Evolutionary conservation across 352 stramenopile genomes (phyloP), one percentile per base, ranked within the genome.

Genomic region (Thalassiosira exigua): DNA sequence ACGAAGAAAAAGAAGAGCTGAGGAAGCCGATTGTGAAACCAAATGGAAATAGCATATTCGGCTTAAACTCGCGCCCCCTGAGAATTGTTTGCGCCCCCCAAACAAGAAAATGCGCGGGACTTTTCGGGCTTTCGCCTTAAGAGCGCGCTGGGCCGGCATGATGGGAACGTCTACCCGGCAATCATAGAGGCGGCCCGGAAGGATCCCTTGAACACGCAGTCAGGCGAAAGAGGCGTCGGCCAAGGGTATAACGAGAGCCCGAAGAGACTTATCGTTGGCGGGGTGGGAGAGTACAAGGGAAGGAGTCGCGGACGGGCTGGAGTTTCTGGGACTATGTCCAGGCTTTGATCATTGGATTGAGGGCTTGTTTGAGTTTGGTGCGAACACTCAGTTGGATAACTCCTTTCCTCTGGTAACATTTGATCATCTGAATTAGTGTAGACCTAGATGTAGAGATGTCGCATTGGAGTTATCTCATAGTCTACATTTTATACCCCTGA

Each of bases 91-190:
- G n/a, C n/a, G n/a, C n/a, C n/a, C n/a, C n/a, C n/a, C n/a, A n/a
- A n/a, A n/a, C n/a, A n/a, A n/a, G n/a, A n/a, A n/a, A n/a, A 94
- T 81, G 84, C 89, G 19, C 69, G 75, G 42, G 89, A 94, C 66
- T 87, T 92, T 80, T 87, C 81, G 27, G 89, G 93, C 69, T 94
- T 94, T 75, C 73, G 79, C 44, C 70, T 94, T 3, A 94, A 93
- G 73, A 90, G 79, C 69, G 87, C 82, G 2, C 61, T 94, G 11
- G 89, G 89, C 27, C 82, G 81, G 14, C 91, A 83, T 57, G 89
- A 94, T 66, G 89, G 89, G 0, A 67, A 94, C 82, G 87, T 94
- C 0, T 94, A 94, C 56, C 85, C 85, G 7, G 78, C 82, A 12
- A 90, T 94, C 48, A 85, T 94, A 64, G 66, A 91, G 60, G 67